Evolutionary conservation across 139 green algal genomes (phyloP).

Genomic region (Pseudopediastrum boryanum): DNA sequence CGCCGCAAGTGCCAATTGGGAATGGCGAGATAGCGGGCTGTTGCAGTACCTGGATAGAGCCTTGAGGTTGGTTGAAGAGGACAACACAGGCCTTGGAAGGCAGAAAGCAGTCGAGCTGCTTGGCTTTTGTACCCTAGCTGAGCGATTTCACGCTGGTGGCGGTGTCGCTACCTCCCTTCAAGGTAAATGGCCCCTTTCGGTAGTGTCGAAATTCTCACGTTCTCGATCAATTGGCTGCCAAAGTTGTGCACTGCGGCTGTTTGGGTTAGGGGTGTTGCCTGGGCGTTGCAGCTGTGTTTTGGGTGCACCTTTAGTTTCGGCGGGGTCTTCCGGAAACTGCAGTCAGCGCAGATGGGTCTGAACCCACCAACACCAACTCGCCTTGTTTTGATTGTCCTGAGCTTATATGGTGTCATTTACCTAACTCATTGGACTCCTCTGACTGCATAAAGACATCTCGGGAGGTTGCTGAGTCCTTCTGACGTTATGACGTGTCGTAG

Average conservation of each 20-base stretch:
- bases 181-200: too few species aligned
- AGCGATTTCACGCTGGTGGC: neutral
- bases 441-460: constrained; percentile 6
- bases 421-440: too few species aligned
- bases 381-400: too few species aligned
- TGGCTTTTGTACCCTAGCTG: neutral
- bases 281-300: neutral
- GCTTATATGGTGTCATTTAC: too few species aligned
- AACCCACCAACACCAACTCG: too few species aligned
- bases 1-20: too few species aligned
- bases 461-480: neutral
- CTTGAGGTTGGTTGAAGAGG: neutral
- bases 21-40: neutral
- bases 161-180: too few species aligned
- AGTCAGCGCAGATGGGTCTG: too few species aligned
- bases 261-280: neutral
- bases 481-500: constrained; percentile 2
- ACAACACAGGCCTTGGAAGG: neutral
- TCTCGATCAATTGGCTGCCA: neutral
- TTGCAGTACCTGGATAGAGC: neutral
- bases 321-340: constrained; percentile 15
- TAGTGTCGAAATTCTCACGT: too few species aligned
- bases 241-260: neutral
- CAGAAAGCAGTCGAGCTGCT: neutral
- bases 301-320: neutral